phyloP scores from a whole-genome alignment of 176 grass and related monocot species.

The Poa annua region DNA sequence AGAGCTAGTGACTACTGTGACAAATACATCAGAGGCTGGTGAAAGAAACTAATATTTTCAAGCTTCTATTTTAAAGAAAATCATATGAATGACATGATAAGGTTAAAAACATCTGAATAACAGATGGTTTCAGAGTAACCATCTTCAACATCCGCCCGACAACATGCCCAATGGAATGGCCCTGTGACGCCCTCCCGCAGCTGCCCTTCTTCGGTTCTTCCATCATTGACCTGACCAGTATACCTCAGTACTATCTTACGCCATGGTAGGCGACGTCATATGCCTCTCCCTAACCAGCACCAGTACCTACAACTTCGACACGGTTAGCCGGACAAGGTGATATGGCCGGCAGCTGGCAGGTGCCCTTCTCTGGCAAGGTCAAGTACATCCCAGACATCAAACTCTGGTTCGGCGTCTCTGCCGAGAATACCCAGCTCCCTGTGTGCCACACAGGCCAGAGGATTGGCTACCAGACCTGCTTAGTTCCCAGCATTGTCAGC shows the following conservation, averaged over 20 bases:
- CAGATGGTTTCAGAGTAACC: background rate
- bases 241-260: background rate
- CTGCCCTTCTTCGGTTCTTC: background rate
- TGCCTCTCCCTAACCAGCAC: background rate
- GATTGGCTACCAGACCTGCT: too few species aligned
- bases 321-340: too few species aligned
- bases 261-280: background rate
- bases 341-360: too few species aligned
- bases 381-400: too few species aligned
- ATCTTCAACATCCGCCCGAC: background rate
- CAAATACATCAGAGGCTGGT: too few species aligned
- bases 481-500: background rate
- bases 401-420: too few species aligned
- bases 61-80: background rate
- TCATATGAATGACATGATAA: background rate
- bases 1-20: too few species aligned
- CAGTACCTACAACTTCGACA: too few species aligned
- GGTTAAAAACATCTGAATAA: background rate
- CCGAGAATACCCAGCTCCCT: too few species aligned
- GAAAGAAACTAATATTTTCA: too few species aligned
- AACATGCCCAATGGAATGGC: background rate
- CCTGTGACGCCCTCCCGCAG: background rate
- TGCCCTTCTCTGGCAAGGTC: too few species aligned
- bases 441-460: too few species aligned
- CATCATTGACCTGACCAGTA: background rate